Conservation (phyloP, 352 stramenopile species). For the Pythium rhizo-oryzae region DNA sequence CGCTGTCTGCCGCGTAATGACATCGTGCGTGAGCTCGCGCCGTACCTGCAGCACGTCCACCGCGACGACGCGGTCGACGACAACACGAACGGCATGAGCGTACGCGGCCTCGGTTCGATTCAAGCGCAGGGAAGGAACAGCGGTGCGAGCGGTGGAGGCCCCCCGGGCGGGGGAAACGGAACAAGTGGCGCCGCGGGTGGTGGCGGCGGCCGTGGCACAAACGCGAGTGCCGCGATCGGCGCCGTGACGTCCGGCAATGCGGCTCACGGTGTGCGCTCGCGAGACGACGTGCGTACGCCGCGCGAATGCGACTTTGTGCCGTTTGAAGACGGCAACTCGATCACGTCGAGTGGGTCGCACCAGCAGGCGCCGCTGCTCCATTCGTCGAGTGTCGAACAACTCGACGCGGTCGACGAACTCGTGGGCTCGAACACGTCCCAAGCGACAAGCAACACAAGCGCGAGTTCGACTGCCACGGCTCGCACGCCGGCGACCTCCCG, state of each 20-base stretch:
- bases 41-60: constrained; percentile 86
- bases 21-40: constrained; percentile 84
- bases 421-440: constrained; percentile 3
- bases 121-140: neutral
- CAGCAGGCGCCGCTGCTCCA: constrained; percentile 52
- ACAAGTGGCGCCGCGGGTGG: no score
- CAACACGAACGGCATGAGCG: constrained; percentile 4
- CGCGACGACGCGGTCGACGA: constrained; percentile 71
- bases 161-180: constrained; percentile 2
- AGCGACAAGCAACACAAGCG: neutral
- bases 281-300: constrained; percentile 35
- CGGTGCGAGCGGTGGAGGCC: neutral
- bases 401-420: constrained; percentile 31
- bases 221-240: no score
- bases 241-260: constrained; percentile 6
- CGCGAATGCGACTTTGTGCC: constrained; percentile 47
- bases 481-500: neutral
- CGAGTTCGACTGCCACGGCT: neutral
- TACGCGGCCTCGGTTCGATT: neutral
- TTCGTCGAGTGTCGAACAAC: constrained; percentile 30
- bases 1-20: constrained; percentile 87
- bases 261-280: neutral
- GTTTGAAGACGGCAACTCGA: constrained; percentile 59
- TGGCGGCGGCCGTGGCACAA: neutral
- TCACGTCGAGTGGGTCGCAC: constrained; percentile 64